Conservation (phyloP, 2,329 filamentous ascomycete species). For the Sphaerulina musiva region DNA sequence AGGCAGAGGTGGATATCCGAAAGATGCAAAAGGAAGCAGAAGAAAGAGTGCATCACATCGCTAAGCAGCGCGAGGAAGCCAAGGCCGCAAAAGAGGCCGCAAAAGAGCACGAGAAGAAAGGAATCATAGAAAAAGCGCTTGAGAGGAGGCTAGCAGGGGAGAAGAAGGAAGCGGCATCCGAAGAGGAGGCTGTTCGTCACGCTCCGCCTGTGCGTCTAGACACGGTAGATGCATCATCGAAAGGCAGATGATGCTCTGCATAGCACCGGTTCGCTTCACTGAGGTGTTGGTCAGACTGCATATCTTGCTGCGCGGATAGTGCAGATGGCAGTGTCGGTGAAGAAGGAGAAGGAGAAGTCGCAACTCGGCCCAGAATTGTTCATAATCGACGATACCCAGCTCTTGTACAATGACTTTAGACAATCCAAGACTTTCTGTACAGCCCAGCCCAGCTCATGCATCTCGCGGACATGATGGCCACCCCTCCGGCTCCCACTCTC, state of each 20-base stretch:
- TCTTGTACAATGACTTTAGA: constrained; percentile 1
- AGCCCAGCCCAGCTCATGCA: background rate
- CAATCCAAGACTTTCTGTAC: background rate
- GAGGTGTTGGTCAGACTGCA: background rate
- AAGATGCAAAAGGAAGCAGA: constrained; percentile 14
- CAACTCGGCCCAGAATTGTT: constrained; percentile 11
- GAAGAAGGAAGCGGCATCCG: constrained; percentile 5
- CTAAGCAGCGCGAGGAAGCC: constrained; percentile 6
- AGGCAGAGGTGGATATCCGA: constrained; percentile 9
- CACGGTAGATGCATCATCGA: constrained; percentile 20
- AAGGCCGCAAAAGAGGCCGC: constrained; percentile 6
- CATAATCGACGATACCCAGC: constrained; percentile 17
- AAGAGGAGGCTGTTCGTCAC: background rate
- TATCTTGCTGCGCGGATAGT: background rate
- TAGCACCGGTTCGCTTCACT: background rate
- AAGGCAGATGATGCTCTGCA: background rate
- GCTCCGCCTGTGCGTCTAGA: constrained; percentile 17
- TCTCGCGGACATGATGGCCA: background rate
- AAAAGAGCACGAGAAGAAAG: constrained; percentile 11
- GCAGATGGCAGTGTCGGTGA: no score
- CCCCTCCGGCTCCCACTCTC: constrained; percentile 30
- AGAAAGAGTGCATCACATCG: constrained; percentile 3
- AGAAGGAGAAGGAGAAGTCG: constrained; percentile 1
- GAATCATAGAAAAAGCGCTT: constrained; percentile 3
- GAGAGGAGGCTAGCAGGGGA: constrained; percentile 5